These are phyloP conservation scores for Imleria badia DNA, from an alignment of 768 basidiomycete genomes.

Conservation along the genomic window DNA sequence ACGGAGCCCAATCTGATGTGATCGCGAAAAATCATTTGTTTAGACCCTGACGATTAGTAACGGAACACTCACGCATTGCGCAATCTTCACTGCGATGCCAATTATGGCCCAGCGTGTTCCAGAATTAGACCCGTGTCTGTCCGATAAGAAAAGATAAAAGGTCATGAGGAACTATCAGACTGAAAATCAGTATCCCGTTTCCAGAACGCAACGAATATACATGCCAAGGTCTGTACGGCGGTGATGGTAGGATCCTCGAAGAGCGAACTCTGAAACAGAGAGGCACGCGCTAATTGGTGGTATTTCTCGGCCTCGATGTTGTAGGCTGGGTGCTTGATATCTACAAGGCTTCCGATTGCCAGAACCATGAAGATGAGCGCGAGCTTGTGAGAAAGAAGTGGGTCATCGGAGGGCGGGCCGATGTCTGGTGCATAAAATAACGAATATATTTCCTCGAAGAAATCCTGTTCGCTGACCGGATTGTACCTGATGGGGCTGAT, in stretches of 20 bases:
- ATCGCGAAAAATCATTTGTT: constrained; percentile 4
- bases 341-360: constrained; percentile 64
- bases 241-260: constrained; percentile 68
- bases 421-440: constrained; percentile 53
- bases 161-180: constrained; percentile 61
- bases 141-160: constrained; percentile 65
- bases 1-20: constrained; percentile 66
- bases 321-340: constrained; percentile 54
- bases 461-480: constrained; percentile 58
- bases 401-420: constrained; percentile 48
- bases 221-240: constrained; percentile 65
- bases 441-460: constrained; percentile 58
- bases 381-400: constrained; percentile 57
- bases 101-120: constrained; percentile 67
- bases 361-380: constrained; percentile 66
- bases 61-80: constrained; percentile 58
- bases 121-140: constrained; percentile 65
- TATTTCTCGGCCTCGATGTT: constrained; percentile 70
- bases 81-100: constrained; percentile 68
- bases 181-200: constrained; percentile 31
- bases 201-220: constrained; percentile 20
- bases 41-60: neutral
- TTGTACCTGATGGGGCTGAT: constrained; percentile 51
- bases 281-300: constrained; percentile 63
- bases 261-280: constrained; percentile 61